Base-by-base conservation (phyloP, 2,329 filamentous ascomycete species). In the Sclerotiophoma versabilis region DNA sequence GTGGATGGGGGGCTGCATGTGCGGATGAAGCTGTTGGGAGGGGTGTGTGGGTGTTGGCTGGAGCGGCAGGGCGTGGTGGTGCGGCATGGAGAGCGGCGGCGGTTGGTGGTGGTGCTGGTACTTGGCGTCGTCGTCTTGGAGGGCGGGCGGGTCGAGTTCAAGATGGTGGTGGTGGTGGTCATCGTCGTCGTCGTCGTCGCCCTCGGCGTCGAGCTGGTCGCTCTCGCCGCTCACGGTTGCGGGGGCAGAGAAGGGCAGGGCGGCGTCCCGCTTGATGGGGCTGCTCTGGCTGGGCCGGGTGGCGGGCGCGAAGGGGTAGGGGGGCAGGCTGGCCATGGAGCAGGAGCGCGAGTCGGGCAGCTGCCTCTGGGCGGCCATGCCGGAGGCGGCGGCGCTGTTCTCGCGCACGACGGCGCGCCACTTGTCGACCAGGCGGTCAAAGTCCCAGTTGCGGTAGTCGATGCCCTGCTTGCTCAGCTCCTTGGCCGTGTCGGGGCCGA, bases 361-460 rank as follows among this genome's bases (percentile, higher is more conserved):
- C 32, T 68, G 65, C 54, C 72, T 70, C 49, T 77, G 75, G 3
- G 66, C 72, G 6, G 66, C 62, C 66, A 77, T 63, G 7, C 75
- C 75, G 0, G 54, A 53, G 6, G 57, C 33, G 0, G 60, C 37
- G 14, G 66, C 60, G 47, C 65, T 68, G 49, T 55, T 70, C 17
- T 76, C 74, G 2, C 74, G 65, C 7, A 76, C 69, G 20, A 72
- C 65, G 12, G 52, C 58, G 46, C 68, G 71, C 72, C 75, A 77
- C 60, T 76, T 76, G 26, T 76, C 75, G 30, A 76, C 68, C 27
- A 77, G 57, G 39, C 69, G 71, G 48, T 76, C 74, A 53, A 75
- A 76, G 59, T 76, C 73, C 74, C 73, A 77, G 44, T 75, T 73
- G 45, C 72, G 66, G 33, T 70, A 69, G 50, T 76, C 74, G 62